phyloP scores from a whole-genome alignment of 2,329 filamentous ascomycete species.

The Polytolypa hystricis region DNA sequence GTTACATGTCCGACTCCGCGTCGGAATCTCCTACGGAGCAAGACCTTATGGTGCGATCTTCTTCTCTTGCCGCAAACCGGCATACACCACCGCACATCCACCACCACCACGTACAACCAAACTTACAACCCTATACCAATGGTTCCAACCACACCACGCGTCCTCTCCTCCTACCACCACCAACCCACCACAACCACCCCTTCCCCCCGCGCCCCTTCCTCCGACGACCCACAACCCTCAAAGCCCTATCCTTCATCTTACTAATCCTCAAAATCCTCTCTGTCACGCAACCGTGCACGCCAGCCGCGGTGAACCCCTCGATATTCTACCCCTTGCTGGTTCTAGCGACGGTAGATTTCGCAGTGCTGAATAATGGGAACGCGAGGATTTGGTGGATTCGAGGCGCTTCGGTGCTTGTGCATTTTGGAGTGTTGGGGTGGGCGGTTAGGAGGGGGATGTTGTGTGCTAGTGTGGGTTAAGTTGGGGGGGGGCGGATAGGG shows the following conservation, averaged over 20 bases:
- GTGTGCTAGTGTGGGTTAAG: conserved; percentile 19
- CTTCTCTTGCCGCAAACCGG: conserved; percentile 18
- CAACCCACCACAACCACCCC: conserved; percentile 23
- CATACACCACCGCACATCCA: conserved; percentile 17
- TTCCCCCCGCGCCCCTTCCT: conserved; percentile 14
- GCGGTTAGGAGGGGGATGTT: conserved; percentile 28
- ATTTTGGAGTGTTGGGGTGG: conserved; percentile 35
- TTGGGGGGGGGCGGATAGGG: neutral
- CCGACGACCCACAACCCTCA: conserved; percentile 20
- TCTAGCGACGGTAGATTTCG: conserved; percentile 55
- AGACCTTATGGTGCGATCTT: conserved; percentile 7
- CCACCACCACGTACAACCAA: conserved; percentile 9
- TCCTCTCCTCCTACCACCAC: conserved; percentile 33
- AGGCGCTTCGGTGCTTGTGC: conserved; percentile 33
- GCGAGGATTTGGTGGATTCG: conserved; percentile 27
- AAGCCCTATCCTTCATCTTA: conserved; percentile 43
- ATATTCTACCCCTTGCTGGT: conserved; percentile 57
- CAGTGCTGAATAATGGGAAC: too few species aligned
- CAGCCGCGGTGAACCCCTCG: conserved; percentile 54
- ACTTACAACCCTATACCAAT: conserved; percentile 3
- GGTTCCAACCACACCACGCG: conserved; percentile 11
- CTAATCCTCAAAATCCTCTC: conserved; percentile 60
- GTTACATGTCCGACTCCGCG: too few species aligned
- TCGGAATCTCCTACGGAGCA: conserved; percentile 1
- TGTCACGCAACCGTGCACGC: conserved; percentile 58